Percentiles rank a stretch among this genome's conserved stretches.
phyloP scores from a whole-genome alignment of 1,284 basidiomycete species.

The Flammula alnicola region DNA sequence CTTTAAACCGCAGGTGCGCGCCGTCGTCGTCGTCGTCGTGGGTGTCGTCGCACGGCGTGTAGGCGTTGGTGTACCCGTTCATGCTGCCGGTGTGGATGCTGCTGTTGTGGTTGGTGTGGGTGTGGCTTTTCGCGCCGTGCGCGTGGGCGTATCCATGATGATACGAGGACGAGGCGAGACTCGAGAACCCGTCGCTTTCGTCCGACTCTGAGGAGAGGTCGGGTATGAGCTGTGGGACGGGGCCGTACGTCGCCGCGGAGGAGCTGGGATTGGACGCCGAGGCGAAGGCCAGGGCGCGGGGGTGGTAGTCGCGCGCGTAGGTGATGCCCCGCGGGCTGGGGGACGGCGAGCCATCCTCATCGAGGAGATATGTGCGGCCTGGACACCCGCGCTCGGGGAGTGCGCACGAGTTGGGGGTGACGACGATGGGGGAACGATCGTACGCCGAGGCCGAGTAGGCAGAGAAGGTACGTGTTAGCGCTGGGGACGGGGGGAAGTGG shows the following conservation, averaged over 20 bases:
- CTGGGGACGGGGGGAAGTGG: conserved; percentile 49
- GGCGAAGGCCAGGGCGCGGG: conserved; percentile 42
- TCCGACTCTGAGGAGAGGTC: conserved; percentile 68
- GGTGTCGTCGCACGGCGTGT: too few species aligned
- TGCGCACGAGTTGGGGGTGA: conserved; percentile 65
- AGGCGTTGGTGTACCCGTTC: conserved; percentile 17
- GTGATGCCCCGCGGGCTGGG: conserved; percentile 9
- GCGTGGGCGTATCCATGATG: neutral
- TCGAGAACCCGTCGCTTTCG: conserved; percentile 58
- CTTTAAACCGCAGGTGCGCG: too few species aligned
- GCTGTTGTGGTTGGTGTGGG: conserved; percentile 11
- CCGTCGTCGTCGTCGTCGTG: too few species aligned
- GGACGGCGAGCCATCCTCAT: conserved; percentile 27
- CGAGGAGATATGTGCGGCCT: conserved; percentile 62
- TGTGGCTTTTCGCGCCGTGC: conserved; percentile 15
- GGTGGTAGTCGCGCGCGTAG: conserved; percentile 48
- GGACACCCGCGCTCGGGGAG: conserved; percentile 74
- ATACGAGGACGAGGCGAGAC: conserved; percentile 21
- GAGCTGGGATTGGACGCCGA: conserved; percentile 18
- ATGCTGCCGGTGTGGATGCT: too few species aligned
- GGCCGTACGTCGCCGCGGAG: conserved; percentile 16
- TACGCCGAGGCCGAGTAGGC: conserved; percentile 61
- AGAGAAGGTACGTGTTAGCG: conserved; percentile 58
- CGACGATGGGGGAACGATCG: conserved; percentile 75
- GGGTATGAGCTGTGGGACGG: conserved; percentile 55